phyloP scores from a whole-genome alignment of 2,329 filamentous ascomycete species.

The Lecanosticta acicola region DNA sequence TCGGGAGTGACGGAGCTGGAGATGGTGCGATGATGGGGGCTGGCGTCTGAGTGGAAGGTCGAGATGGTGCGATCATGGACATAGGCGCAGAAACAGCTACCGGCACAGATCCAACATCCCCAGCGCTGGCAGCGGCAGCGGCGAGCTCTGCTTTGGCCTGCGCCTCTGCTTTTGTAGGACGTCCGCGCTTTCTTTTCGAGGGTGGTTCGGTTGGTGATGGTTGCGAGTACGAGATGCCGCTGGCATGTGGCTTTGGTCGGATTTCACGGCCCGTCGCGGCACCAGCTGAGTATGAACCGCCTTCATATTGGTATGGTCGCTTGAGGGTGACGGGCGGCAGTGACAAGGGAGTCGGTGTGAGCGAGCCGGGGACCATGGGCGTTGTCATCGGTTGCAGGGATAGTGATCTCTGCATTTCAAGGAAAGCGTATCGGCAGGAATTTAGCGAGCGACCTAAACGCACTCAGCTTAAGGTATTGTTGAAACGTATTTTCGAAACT shows the following conservation, averaged over 20 bases:
- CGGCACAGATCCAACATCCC: slow-evolving; percentile 36
- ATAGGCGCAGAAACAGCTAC: slow-evolving; percentile 7
- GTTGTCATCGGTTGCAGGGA: slow-evolving; percentile 14
- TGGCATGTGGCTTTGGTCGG: slow-evolving; percentile 38
- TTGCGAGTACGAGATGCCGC: slow-evolving; percentile 11
- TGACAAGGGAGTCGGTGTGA: slow-evolving; percentile 25
- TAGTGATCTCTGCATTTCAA: slow-evolving; percentile 24
- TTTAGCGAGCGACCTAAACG: slow-evolving; percentile 32
- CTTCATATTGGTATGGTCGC: slow-evolving; percentile 27
- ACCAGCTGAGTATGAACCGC: slow-evolving; percentile 14
- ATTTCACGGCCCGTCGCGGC: slow-evolving; percentile 35
- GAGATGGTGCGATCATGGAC: not conserved
- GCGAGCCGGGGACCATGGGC: slow-evolving; percentile 22
- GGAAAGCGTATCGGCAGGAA: slow-evolving; percentile 29
- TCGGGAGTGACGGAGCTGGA: not conserved
- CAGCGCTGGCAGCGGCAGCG: slow-evolving; percentile 26
- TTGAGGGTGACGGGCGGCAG: slow-evolving; percentile 19
- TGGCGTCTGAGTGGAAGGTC: slow-evolving; percentile 11
- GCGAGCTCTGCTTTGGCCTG: slow-evolving; percentile 39
- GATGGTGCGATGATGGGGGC: slow-evolving; percentile 4
- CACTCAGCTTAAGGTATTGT: slow-evolving; percentile 13
- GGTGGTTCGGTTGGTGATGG: slow-evolving; percentile 25
- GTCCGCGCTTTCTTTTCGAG: slow-evolving; percentile 43
- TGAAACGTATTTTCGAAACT: slow-evolving; percentile 5
- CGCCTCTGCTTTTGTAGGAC: slow-evolving; percentile 45